Base-by-base conservation (phyloP, 805 yeast species). In the Naumovozyma dairenensis region DNA sequence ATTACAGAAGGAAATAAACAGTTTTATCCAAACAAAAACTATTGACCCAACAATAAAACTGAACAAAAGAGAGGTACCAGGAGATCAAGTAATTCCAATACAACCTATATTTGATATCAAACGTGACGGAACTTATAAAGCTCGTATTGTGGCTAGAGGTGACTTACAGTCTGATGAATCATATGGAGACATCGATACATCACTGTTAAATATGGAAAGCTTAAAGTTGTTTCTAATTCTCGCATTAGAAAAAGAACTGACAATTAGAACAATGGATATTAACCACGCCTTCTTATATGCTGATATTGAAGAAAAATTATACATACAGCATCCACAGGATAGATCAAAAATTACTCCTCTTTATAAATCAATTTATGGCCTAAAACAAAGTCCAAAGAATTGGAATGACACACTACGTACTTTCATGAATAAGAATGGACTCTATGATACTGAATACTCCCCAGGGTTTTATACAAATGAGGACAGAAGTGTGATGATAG, bases 351-450 rank as follows among this genome's bases (percentile, higher is more conserved):
- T 20, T 3, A 25, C 29, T 4, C 34, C 29, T 16, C 18, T 32
- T 8, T 29, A 27, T 4, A 36, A 32, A 15, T 25, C 37, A n/a
- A 12, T 34, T 6, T 38, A 31, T 31, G 41, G 40, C 13, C 16
- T 29, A 15, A 32, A 33, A 33, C 43, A 36, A 21, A 37, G 37
- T 17, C 30, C 38, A n/a, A 32, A 34, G 14, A 24, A 32, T n/a
- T 40, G 40, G 43, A 36, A 36, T 21, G 34, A 36, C 18, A 25
- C 20, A 2, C 21, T 39, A 10, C 28, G 35, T 28, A 7, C 28
- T 2, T 37, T 16, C 20, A 6, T 39, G 21, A 39, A 37, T 29
- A 10, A 24, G 10, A 4, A 13, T 16, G 30, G 18, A 1, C 16
- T 31, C 6, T 21, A 25, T 31, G 39, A 40, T 22, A 15, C 25